Base-by-base conservation (phyloP, 148 eudicot species). In the Chenopodium suecicum region DNA sequence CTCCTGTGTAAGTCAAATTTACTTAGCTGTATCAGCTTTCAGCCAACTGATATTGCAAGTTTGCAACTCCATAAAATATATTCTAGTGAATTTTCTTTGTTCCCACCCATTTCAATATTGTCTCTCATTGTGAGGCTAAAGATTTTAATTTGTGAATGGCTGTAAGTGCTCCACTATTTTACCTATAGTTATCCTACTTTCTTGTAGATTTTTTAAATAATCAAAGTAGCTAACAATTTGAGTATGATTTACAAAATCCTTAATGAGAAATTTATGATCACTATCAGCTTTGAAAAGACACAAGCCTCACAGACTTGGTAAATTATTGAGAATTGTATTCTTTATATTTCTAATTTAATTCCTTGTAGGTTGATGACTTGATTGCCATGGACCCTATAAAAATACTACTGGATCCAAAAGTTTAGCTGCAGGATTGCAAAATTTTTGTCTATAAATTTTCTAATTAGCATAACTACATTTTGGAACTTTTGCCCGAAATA, bases 1-100 rank as follows among this genome's bases (percentile, higher is more conserved):
- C 93, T 88, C 97, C 99, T 13, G 73, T 96, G 99, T 94, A 91
- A 88, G 97, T 91, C 23, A 37, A 66, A 9, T 22, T 66, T 25
- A 1, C 6, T 32, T 37, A 60, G 22, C 66, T 22, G 27, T 64
- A 54, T 71, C 27, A 70, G 76, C 14, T 68, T 32, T 22, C 6
- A 67, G 70, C 37, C 70, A 27, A 67, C 16, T 23, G 32, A 31
- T 27, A 32, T 50, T 4, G 48, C 11, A 31, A 14, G 16, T 34
- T 34, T 34, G 41, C 7, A 41, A 41, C 54, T 32, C 47, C 3
- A 32, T 54, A 32, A 56, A 79, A 44, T 56, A 20, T 34, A 9
- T 27, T 56, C 68, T 56, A 37, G 67, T 79, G 2, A 17, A 50
- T 78, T 27, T 8, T 32, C 68, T 22, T 31, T 56, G 25, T 79